Percentiles rank a stretch among this genome's conserved stretches.
phyloP scores from a whole-genome alignment of 768 basidiomycete species.

The Crepidotus variabilis region DNA sequence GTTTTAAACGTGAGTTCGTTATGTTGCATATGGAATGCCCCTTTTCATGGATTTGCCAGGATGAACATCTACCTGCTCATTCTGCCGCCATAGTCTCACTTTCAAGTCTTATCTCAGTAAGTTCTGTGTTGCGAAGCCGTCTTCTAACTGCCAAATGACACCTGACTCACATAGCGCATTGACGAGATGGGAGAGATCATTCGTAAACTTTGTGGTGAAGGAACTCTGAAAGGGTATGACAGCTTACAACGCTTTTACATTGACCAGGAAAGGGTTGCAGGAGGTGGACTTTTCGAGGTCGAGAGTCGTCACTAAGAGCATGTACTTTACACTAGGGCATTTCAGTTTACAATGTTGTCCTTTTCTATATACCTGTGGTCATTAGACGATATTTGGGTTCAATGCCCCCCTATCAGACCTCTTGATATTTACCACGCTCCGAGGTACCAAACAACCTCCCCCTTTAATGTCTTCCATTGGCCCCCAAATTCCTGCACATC shows the following conservation, averaged over 20 bases:
- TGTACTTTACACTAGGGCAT: neutral
- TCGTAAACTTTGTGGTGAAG: conserved; percentile 38
- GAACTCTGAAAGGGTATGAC: conserved; percentile 34
- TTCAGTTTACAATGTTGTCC: too few species aligned
- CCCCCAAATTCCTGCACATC: conserved; percentile 52
- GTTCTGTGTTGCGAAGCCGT: conserved; percentile 5
- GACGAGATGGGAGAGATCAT: conserved; percentile 38
- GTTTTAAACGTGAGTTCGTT: conserved; percentile 29
- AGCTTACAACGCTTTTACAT: conserved; percentile 33
- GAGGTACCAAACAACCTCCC: neutral
- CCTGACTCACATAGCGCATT: conserved; percentile 24
- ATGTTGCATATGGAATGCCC: neutral
- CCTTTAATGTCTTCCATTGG: conserved; percentile 49
- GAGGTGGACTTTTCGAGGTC: conserved; percentile 16
- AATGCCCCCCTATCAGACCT: too few species aligned
- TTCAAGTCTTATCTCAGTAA: conserved; percentile 34
- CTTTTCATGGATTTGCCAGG: conserved; percentile 18
- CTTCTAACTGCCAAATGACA: neutral
- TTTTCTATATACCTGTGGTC: too few species aligned
- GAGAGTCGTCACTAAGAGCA: neutral
- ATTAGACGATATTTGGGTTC: too few species aligned
- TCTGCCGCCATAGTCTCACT: conserved; percentile 40
- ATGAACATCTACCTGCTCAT: conserved; percentile 40
- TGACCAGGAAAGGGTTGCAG: conserved; percentile 33
- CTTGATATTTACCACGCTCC: too few species aligned